Conservation (phyloP, 1,284 basidiomycete species). For the Tylopilus sp. region DNA sequence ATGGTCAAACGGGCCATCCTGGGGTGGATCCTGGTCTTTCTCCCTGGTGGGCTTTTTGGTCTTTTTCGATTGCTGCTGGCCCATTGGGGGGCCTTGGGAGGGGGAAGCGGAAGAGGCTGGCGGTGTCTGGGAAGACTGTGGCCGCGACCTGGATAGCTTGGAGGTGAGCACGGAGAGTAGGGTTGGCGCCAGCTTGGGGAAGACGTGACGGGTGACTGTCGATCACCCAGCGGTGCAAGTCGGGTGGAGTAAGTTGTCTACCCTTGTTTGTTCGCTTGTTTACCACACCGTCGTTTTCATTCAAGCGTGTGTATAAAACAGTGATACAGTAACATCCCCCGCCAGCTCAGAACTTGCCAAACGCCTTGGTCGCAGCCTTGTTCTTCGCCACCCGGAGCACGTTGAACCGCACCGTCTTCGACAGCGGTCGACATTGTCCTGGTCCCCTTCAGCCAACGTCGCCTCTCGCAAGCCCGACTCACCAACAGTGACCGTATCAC, state of each 20-base stretch:
- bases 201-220: constrained; percentile 33
- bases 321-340: constrained; percentile 9
- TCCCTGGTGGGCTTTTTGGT: constrained; percentile 66
- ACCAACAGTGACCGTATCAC: constrained; percentile 96
- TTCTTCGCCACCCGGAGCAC: constrained; percentile 89
- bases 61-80: constrained; percentile 79
- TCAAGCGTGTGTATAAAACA: constrained; percentile 33
- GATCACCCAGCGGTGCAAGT: constrained; percentile 34
- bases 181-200: constrained; percentile 72
- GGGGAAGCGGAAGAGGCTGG: constrained; percentile 33
- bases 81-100: constrained; percentile 53
- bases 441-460: not conserved
- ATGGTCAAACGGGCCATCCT: constrained; percentile 35
- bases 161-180: constrained; percentile 72
- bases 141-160: constrained; percentile 64
- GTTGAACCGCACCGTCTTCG: constrained; percentile 99
- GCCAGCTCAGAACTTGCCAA: constrained; percentile 84
- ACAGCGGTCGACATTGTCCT: constrained; percentile 98
- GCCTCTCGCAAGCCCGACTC: constrained; percentile 36
- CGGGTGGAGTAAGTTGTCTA: constrained; percentile 21
- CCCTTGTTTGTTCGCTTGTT: constrained; percentile 38
- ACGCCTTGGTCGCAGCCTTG: constrained; percentile 86
- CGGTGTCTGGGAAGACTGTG: constrained; percentile 59
- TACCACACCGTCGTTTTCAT: constrained; percentile 23
- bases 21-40: constrained; percentile 47